phyloP scores from a whole-genome alignment of 2,329 filamentous ascomycete species.

The Stemphylium beticola region DNA sequence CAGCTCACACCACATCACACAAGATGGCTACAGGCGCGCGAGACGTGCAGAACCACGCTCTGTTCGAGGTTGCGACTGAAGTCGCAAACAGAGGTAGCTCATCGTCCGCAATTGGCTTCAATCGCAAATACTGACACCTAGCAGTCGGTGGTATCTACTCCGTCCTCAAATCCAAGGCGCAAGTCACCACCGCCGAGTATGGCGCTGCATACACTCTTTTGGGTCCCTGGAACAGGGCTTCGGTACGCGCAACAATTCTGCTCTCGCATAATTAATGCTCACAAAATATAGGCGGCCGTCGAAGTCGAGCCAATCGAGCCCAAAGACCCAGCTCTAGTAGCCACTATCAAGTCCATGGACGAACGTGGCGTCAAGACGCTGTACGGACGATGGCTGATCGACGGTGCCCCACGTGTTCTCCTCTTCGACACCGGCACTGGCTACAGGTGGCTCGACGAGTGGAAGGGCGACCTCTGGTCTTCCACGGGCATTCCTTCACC shows the following conservation, averaged over 20 bases:
- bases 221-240: constrained; percentile 89
- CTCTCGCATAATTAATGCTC: constrained; percentile 13
- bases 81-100: constrained; percentile 88
- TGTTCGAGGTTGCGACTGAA: constrained; percentile 97
- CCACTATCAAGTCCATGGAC: constrained; percentile 90
- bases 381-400: constrained; percentile 97
- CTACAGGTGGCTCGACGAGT: constrained; percentile 90
- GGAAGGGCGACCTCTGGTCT: constrained; percentile 96
- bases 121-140: constrained; percentile 21
- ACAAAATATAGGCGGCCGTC: constrained; percentile 76
- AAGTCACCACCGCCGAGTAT: constrained; percentile 98
- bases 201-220: constrained; percentile 95
- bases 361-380: constrained; percentile 87
- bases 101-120: constrained; percentile 6
- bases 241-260: constrained; percentile 63
- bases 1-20: constrained; percentile 12
- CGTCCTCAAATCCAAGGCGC: constrained; percentile 97
- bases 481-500: constrained; percentile 92
- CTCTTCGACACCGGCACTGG: constrained; percentile 95
- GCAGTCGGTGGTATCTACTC: constrained; percentile 98
- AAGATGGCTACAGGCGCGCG: constrained; percentile 46
- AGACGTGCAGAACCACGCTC: constrained; percentile 92
- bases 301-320: constrained; percentile 95
- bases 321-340: constrained; percentile 75
- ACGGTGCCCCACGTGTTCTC: constrained; percentile 90